Percentiles rank a stretch among this genome's conserved stretches.
These are phyloP conservation scores for Zizania palustris DNA, from an alignment of 202 grass and related monocot genomes.

Conservation along the genomic window DNA sequence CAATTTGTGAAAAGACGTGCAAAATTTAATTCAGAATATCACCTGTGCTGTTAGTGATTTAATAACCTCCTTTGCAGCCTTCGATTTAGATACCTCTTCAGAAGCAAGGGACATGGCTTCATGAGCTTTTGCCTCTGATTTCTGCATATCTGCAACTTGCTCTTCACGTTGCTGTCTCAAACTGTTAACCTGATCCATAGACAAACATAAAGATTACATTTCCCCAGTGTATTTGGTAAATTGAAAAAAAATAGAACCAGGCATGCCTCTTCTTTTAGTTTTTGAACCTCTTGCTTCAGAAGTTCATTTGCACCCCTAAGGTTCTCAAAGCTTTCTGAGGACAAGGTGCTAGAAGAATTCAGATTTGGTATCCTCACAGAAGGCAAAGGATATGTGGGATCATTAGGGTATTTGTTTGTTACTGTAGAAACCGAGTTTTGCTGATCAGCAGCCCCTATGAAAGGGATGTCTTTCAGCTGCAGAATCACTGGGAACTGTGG, in stretches of 20 bases:
- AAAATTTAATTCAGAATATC: constrained; percentile 18
- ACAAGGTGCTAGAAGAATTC: constrained; percentile 46
- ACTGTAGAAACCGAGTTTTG: constrained; percentile 47
- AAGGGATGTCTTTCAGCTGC: constrained; percentile 78
- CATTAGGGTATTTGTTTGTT: constrained; percentile 42
- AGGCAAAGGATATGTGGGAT: constrained; percentile 54
- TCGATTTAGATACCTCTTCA: constrained; percentile 79
- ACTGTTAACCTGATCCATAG: constrained; percentile 60
- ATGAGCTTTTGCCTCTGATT: constrained; percentile 71
- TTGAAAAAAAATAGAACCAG: constrained; percentile 13
- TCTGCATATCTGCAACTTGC: constrained; percentile 67
- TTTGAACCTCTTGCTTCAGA: constrained; percentile 88
- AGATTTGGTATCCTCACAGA: constrained; percentile 63
- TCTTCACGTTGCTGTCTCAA: constrained; percentile 60
- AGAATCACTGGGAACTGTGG: constrained; percentile 58
- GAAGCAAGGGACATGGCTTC: constrained; percentile 66
- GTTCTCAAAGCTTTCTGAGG: constrained; percentile 64
- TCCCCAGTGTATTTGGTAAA: background rate
- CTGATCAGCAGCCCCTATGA: constrained; percentile 62
- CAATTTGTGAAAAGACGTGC: background rate
- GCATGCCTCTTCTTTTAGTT: constrained; percentile 78
- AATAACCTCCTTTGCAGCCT: constrained; percentile 91
- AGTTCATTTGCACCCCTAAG: constrained; percentile 77
- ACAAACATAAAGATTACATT: constrained; percentile 35
- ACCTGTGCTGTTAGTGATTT: constrained; percentile 94